Evolutionary conservation across 441 rosid species (phyloP), one percentile per base, ranked within the genome.

Genomic region (Kokia cookei): DNA sequence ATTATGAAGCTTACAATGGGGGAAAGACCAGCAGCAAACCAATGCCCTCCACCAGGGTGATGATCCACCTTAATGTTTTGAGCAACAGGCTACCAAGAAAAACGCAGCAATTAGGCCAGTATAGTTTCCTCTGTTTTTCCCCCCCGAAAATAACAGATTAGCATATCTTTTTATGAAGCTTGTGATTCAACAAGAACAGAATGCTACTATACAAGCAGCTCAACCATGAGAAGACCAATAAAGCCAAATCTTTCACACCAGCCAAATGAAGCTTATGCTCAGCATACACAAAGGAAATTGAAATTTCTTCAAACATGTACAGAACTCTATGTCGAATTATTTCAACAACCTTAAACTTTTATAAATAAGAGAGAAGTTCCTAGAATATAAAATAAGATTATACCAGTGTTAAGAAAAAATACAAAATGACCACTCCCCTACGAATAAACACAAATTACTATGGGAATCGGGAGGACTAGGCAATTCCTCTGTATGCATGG

Each of bases 1-100:
- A 32, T 15, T 61, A 32, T 10, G 65, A 32, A 76, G 72, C 91
- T 90, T 84, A 96, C 98, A 80, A 90, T 88, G 72, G 99, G 99
- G 82, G 99, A 96, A 80, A 96, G 97, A 76, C 99, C 99, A 82
- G 99, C 98, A 75, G 99, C 96, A 85, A 94, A 92, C 99, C 99
- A 96, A 84, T 96, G 99, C 84, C 99, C 99, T 64, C 97, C 98
- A 73, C 98, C 99, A 55, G 98, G 98, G 78, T 94, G 97, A 90
- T 96, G 99, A 71, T 91, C 96, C 83, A 96, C 98, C 86, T 88
- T 96, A 76, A 90, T 69, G 77, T 86, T 93, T 83, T 91, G 98
- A 82, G 86, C 76, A 75, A 93, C 96, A 79, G 90, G 87, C 98
- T 93, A 69, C 42, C 80, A 62, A 62, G 43, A 62, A 69, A 35